phyloP scores from a whole-genome alignment of 2,329 filamentous ascomycete genomes.

The Apiospora saccharicola region DNA sequence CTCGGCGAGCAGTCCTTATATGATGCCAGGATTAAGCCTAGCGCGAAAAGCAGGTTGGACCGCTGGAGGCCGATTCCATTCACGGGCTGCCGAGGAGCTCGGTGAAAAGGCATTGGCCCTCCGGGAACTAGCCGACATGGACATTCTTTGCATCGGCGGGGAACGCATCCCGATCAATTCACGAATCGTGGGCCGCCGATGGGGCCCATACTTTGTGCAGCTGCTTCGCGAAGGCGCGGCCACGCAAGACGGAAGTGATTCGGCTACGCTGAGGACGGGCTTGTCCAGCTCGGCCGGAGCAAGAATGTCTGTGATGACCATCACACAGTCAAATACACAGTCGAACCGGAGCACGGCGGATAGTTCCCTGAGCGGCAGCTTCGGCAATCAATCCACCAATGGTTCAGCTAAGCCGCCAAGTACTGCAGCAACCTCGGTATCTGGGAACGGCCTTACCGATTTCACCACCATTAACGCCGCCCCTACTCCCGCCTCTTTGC shows the following conservation, averaged over 20 bases:
- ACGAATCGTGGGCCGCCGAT: constrained; percentile 82
- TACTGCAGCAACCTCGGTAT: constrained; percentile 53
- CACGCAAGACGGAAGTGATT: constrained; percentile 75
- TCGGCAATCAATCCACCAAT: constrained; percentile 42
- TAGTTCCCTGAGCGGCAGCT: constrained; percentile 52
- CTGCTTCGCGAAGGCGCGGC: constrained; percentile 82
- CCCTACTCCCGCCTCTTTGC: constrained; percentile 63
- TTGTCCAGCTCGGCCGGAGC: constrained; percentile 63
- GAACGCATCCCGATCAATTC: constrained; percentile 95
- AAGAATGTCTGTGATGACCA: constrained; percentile 84
- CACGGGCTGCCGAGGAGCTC: constrained; percentile 81
- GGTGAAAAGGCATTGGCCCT: constrained; percentile 81
- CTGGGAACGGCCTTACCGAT: constrained; percentile 49
- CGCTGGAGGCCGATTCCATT: constrained; percentile 79
- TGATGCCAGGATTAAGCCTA: constrained; percentile 61
- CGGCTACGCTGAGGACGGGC: constrained; percentile 75
- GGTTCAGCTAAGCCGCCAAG: constrained; percentile 52
- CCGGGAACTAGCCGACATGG: constrained; percentile 95
- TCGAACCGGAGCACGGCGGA: constrained; percentile 56
- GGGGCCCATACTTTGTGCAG: constrained; percentile 96
- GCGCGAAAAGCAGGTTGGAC: constrained; percentile 68
- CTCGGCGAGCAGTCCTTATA: constrained; percentile 79
- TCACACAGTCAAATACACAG: constrained; percentile 69
- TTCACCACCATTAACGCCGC: constrained; percentile 60
- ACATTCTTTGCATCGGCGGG: constrained; percentile 88